Evolutionary conservation across 2,329 filamentous ascomycete genomes (phyloP), one percentile per base, ranked within the genome.

Genomic region (Ophiostoma piceae): DNA sequence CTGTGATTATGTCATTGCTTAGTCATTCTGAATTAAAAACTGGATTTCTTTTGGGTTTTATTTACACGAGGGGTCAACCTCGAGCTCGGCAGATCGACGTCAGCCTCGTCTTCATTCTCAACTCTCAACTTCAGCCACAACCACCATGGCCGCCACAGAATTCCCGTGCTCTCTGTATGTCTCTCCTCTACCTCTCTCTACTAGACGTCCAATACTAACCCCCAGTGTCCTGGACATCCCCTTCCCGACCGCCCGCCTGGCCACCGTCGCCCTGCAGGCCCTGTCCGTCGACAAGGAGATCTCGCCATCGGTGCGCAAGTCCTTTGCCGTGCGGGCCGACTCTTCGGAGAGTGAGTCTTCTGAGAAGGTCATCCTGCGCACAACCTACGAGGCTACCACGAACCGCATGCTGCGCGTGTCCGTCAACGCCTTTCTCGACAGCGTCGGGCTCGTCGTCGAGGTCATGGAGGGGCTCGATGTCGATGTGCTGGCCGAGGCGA

Each of bases 381-480:
- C 92, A 11, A 85, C 90, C 71, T 98, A 98, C 80, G 86, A 84
- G 69, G 95, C 95, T 1, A 92, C 92, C 0, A 98, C 95, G 26
- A 97, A 97, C 78, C 90, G 95, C 74, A 98, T 98, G 94, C 84
- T 99, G 71, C 89, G 95, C 64, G 95, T 99, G 2, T 92, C 94
- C 2, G 94, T 97, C 70, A 98, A 98, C 80, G 92, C 93, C 11
- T 97, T 97, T 79, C 93, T 98, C 84, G 94, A 98, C 76, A 96
- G 90, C 74, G 79, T 97, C 70, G 87, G 88, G 68, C 87, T 97
- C 5, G 90, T 97, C 0, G 79, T 97, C 60, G 91, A 93, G 69
- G 91, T 96, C 19, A 97, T 97, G 91, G 88, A 92, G 79, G 90
- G 96, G 78, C 80, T 98, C 75, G 94, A 98, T 79, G 87, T 89